phyloP scores from a whole-genome alignment of 2,329 filamentous ascomycete species.

The Sporothrix humicola region DNA sequence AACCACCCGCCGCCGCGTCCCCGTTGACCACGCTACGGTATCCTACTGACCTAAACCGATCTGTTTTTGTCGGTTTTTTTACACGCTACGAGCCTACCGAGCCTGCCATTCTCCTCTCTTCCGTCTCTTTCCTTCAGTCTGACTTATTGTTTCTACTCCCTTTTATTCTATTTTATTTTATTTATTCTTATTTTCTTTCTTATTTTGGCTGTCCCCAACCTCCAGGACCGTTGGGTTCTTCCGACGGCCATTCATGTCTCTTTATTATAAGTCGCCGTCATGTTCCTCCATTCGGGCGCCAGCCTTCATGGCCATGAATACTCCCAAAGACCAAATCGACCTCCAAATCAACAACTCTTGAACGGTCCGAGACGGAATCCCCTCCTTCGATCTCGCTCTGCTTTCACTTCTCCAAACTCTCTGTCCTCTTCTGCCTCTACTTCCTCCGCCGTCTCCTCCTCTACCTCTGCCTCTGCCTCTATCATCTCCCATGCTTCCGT shows the following conservation, averaged over 20 bases:
- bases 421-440: constrained; percentile 28
- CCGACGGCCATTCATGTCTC: constrained; percentile 19
- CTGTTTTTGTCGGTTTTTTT: background rate
- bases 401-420: constrained; percentile 44
- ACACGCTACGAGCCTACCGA: background rate
- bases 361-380: constrained; percentile 47
- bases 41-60: background rate
- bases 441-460: constrained; percentile 28
- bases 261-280: constrained; percentile 43
- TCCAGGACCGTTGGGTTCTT: constrained; percentile 30
- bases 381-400: constrained; percentile 53
- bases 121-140: constrained; percentile 19
- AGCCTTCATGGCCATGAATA: constrained; percentile 67
- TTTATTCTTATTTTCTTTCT: constrained; percentile 8
- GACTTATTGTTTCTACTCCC: background rate
- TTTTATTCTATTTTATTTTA: background rate
- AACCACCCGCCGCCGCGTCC: constrained; percentile 15
- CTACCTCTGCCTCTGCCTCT: constrained; percentile 22
- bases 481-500: background rate
- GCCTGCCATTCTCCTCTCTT: constrained; percentile 7
- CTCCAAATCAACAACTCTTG: constrained; percentile 43
- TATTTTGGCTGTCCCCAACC: constrained; percentile 6
- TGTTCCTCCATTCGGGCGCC: constrained; percentile 66
- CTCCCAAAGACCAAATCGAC: constrained; percentile 47
- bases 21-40: background rate